Percentiles rank a stretch among this genome's conserved stretches.
These are phyloP conservation scores for Leccinum fuscescens DNA, from an alignment of 1,284 basidiomycete genomes.

Conservation along the genomic window DNA sequence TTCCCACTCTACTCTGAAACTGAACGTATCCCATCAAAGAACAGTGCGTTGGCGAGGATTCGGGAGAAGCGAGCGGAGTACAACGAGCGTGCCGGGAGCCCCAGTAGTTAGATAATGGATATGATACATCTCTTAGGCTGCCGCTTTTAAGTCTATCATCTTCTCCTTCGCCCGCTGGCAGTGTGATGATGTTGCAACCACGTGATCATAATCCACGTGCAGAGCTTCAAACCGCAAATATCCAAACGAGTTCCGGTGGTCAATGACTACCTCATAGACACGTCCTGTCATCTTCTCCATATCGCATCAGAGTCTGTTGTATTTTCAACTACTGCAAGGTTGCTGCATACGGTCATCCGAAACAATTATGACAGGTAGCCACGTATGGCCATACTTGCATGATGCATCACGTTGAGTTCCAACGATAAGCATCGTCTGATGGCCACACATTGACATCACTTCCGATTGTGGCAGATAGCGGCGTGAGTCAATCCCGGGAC, in stretches of 20 bases:
- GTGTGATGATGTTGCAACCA: too few species aligned
- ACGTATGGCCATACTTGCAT: not conserved
- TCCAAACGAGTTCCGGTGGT: too few species aligned
- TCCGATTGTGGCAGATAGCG: not conserved
- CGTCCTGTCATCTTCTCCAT: too few species aligned
- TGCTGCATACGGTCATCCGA: not conserved
- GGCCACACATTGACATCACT: not conserved
- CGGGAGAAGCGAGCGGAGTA: not conserved
- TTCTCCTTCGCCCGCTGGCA: too few species aligned
- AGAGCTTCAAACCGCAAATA: too few species aligned
- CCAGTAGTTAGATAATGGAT: not conserved
- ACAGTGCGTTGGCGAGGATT: not conserved
- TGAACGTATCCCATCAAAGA: not conserved
- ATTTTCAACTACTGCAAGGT: not conserved
- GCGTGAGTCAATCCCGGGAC: too few species aligned
- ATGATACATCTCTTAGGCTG: not conserved
- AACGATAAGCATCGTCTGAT: not conserved
- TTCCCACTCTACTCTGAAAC: not conserved
- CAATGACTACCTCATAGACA: too few species aligned
- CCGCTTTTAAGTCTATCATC: too few species aligned
- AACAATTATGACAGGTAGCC: not conserved
- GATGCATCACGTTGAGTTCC: not conserved
- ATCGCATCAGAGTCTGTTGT: not conserved
- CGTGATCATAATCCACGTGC: too few species aligned
- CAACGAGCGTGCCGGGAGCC: not conserved